A percentile compares a stretch with the other conserved stretches of the same genome.
Evolutionary conservation across 192 early-diverging fungal species (phyloP).

Genomic region (Entomortierella parvispora): DNA sequence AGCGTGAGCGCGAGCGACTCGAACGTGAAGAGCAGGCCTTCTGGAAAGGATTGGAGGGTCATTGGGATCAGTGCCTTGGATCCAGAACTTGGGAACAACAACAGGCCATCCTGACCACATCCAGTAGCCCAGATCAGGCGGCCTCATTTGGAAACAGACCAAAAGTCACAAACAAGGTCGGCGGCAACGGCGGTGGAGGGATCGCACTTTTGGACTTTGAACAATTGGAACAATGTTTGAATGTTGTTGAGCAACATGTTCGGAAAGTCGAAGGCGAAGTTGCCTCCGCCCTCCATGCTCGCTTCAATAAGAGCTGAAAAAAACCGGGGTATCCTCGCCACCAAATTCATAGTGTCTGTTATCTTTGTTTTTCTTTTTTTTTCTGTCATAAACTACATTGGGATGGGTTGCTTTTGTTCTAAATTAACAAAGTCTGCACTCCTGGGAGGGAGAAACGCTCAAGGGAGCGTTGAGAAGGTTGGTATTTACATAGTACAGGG

Average conservation of each 20-base stretch:
- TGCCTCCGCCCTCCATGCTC: too few relatives aligned
- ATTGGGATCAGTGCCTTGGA: conserved; percentile 1
- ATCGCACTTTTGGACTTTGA: conserved; percentile 10
- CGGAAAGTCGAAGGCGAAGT: background rate
- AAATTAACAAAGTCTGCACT: too few relatives aligned
- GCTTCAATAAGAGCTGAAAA: too few relatives aligned
- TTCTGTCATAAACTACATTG: background rate
- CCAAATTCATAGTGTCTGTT: too few relatives aligned
- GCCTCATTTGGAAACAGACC: background rate
- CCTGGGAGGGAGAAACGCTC: too few relatives aligned
- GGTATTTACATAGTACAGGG: too few relatives aligned
- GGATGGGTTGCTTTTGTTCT: too few relatives aligned
- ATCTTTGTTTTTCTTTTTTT: conserved; percentile 1
- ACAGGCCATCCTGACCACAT: background rate
- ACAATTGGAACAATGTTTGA: conserved; percentile 13
- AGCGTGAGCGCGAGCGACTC: conserved; percentile 5
- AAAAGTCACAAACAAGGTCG: too few relatives aligned
- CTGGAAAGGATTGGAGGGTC: conserved; percentile 20
- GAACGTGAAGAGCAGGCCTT: background rate
- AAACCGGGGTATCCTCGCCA: too few relatives aligned
- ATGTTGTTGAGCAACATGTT: conserved; percentile 12
- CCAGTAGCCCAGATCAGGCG: too few relatives aligned
- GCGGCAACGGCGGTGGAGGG: background rate
- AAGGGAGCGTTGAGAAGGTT: too few relatives aligned
- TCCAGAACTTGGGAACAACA: background rate